Percentiles rank a stretch among this genome's conserved stretches.
phyloP scores from a whole-genome alignment of 805 yeast genomes.

The Peterozyma toletana region DNA sequence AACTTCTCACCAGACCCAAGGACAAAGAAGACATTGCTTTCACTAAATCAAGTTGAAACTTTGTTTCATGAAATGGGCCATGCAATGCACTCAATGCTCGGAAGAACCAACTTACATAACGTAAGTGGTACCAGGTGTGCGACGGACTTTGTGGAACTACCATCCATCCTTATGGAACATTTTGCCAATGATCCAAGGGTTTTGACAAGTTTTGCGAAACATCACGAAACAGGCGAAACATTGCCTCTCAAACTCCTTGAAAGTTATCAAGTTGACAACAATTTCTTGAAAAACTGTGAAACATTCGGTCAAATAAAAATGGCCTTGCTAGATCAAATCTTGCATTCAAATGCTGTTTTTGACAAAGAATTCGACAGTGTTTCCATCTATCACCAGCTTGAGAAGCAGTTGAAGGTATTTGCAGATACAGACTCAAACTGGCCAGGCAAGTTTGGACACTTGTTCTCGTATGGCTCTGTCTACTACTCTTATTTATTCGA shows the following conservation, averaged over 20 bases:
- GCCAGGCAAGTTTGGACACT: slow-evolving; percentile 93
- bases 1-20: slow-evolving; percentile 48
- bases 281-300: slow-evolving; percentile 59
- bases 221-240: slow-evolving; percentile 57
- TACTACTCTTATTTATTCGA: slow-evolving; percentile 90
- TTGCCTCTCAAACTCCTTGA: slow-evolving; percentile 44
- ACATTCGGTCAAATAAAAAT: slow-evolving; percentile 81
- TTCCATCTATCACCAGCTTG: slow-evolving; percentile 58
- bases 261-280: slow-evolving; percentile 42
- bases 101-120: slow-evolving; percentile 83
- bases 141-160: slow-evolving; percentile 94
- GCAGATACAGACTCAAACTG: slow-evolving; percentile 70
- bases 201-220: slow-evolving; percentile 62
- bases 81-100: slow-evolving; percentile 96
- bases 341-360: slow-evolving; percentile 46
- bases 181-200: slow-evolving; percentile 83
- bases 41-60: slow-evolving; percentile 81
- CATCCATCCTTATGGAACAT: slow-evolving; percentile 93
- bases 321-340: slow-evolving; percentile 80
- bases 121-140: slow-evolving; percentile 93
- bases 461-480: slow-evolving; percentile 89
- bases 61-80: slow-evolving; percentile 98
- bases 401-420: slow-evolving; percentile 49
- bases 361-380: slow-evolving; percentile 48
- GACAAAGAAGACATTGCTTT: slow-evolving; percentile 46